phyloP scores from a whole-genome alignment of 2,329 filamentous ascomycete species.

The Aureobasidium pullulans region DNA sequence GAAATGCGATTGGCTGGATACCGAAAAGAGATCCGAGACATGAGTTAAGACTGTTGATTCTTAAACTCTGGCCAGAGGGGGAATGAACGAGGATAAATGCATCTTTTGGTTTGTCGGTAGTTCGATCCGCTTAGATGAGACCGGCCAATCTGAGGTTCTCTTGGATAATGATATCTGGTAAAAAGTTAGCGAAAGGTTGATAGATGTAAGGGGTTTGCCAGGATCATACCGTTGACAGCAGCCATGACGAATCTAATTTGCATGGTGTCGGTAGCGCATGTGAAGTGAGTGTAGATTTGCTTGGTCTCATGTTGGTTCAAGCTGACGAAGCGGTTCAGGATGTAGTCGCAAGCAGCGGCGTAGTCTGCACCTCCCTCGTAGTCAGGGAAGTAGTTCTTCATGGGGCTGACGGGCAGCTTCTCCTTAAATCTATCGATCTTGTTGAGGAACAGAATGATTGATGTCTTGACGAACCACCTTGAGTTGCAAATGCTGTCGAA shows the following conservation, averaged over 20 bases:
- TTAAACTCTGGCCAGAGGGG: not conserved
- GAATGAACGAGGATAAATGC: not conserved
- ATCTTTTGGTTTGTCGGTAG: not conserved
- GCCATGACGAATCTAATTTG: conserved; percentile 99
- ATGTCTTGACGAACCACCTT: conserved; percentile 45
- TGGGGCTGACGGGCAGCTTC: conserved; percentile 64
- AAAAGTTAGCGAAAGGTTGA: conserved; percentile 35
- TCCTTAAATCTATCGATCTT: conserved; percentile 58
- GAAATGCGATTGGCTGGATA: not conserved
- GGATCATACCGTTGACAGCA: conserved; percentile 81
- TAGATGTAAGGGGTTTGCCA: not conserved
- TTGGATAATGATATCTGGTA: conserved; percentile 97
- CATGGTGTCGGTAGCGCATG: conserved; percentile 95
- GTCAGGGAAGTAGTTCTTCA: conserved; percentile 71
- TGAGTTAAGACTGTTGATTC: conserved; percentile 6
- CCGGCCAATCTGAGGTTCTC: conserved; percentile 96
- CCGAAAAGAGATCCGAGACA: not conserved
- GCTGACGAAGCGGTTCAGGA: conserved; percentile 89
- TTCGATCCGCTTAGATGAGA: conserved; percentile 61
- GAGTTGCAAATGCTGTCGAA: conserved; percentile 48
- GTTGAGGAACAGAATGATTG: conserved; percentile 47
- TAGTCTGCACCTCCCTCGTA: conserved; percentile 95
- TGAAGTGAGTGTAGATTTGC: conserved; percentile 99
- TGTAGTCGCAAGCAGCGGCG: conserved; percentile 93
- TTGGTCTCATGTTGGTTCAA: conserved; percentile 99